phyloP scores from a whole-genome alignment of 371 early-diverging fungal species.

The Lichtheimia corymbifera region DNA sequence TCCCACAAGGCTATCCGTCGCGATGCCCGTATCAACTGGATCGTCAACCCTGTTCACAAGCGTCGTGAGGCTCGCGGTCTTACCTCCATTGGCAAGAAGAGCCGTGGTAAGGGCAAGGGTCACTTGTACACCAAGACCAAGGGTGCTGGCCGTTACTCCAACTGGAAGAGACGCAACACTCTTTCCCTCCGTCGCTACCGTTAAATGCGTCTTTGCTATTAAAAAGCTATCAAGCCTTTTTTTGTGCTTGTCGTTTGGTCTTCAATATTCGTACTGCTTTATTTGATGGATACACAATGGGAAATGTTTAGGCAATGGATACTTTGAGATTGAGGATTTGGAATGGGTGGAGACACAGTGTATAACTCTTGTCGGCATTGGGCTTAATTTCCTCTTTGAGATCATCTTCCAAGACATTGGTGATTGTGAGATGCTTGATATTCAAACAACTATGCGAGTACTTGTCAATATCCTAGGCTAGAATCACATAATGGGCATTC shows the following conservation, averaged over 20 bases:
- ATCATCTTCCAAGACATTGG: constrained; percentile 55
- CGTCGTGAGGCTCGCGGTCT: constrained; percentile 98
- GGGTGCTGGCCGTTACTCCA: constrained; percentile 34
- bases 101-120: constrained; percentile 98
- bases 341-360: constrained; percentile 40
- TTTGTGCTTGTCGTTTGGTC: no score
- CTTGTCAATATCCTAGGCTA: not conserved
- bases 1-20: constrained; percentile 96
- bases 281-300: not conserved
- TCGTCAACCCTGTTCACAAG: constrained; percentile 97
- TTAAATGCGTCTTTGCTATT: constrained; percentile 36
- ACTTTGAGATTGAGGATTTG: constrained; percentile 53
- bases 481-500: not conserved
- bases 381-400: constrained; percentile 5
- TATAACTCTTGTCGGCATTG: not conserved
- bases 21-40: constrained; percentile 99
- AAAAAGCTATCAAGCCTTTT: not conserved
- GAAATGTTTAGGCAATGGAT: not conserved
- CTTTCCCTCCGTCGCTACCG: constrained; percentile 78
- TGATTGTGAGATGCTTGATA: constrained; percentile 32
- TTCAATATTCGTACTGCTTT: no score
- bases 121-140: constrained; percentile 88
- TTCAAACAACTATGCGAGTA: constrained; percentile 27
- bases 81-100: constrained; percentile 96
- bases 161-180: constrained; percentile 73